Evolutionary conservation across 805 yeast genomes (phyloP).

Genomic region (Yamadazyma akitaensis): DNA sequence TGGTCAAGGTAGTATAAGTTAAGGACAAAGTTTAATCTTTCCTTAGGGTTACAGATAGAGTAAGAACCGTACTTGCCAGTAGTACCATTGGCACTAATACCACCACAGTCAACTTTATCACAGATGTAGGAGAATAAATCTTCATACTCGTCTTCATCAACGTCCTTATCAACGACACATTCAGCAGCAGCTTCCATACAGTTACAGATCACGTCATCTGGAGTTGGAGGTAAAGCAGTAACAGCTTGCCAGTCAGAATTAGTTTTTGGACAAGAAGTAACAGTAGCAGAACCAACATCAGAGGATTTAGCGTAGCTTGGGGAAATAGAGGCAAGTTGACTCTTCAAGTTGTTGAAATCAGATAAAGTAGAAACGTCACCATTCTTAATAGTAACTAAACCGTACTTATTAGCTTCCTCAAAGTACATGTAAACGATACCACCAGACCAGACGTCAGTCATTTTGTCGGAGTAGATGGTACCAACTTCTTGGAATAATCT

Average conservation of each 20-base stretch:
- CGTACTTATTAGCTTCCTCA: slow-evolving; percentile 71
- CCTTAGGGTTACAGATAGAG: slow-evolving; percentile 36
- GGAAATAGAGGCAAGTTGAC: slow-evolving; percentile 50
- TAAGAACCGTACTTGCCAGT: slow-evolving; percentile 40
- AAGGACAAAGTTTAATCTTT: slow-evolving; percentile 36
- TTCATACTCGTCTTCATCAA: slow-evolving; percentile 29
- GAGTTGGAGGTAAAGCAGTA: slow-evolving; percentile 43
- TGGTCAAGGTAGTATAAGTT: slow-evolving; percentile 36
- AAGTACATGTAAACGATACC: slow-evolving; percentile 87
- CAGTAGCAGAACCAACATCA: slow-evolving; percentile 22
- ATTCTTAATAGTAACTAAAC: slow-evolving; percentile 57
- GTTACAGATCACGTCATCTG: slow-evolving; percentile 33
- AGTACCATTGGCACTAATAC: slow-evolving; percentile 36
- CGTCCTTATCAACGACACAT: slow-evolving; percentile 33
- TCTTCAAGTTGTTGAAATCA: slow-evolving; percentile 62
- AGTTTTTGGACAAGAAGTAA: slow-evolving; percentile 35
- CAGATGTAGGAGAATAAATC: slow-evolving; percentile 35
- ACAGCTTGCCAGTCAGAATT: slow-evolving; percentile 36
- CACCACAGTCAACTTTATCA: slow-evolving; percentile 31
- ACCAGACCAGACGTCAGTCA: slow-evolving; percentile 88
- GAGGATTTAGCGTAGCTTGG: slow-evolving; percentile 22
- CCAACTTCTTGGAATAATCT: slow-evolving; percentile 71
- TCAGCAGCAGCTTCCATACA: slow-evolving; percentile 32
- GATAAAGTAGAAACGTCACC: slow-evolving; percentile 53
- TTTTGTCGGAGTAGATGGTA: slow-evolving; percentile 57